These are phyloP conservation scores for Epicoccum nigrum DNA, from an alignment of 2,329 filamentous ascomycete species.

Conservation along the genomic window DNA sequence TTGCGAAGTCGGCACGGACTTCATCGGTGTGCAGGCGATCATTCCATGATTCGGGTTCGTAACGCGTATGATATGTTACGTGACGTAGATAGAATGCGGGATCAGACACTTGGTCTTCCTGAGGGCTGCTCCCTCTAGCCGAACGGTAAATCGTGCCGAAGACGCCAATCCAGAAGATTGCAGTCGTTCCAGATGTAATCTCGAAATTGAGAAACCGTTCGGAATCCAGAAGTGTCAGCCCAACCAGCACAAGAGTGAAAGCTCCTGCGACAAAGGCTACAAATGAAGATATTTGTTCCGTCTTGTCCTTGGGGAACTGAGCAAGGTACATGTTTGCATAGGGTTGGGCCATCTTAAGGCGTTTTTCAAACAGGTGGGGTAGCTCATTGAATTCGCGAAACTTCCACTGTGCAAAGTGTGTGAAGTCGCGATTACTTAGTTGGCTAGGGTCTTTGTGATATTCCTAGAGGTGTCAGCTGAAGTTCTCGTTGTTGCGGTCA, in stretches of 20 bases:
- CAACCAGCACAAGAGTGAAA: conserved; percentile 80
- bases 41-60: conserved; percentile 87
- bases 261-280: conserved; percentile 88
- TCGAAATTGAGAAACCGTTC: conserved; percentile 93
- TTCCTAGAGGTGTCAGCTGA: conserved; percentile 62
- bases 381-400: conserved; percentile 98
- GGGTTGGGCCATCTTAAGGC: conserved; percentile 92
- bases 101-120: conserved; percentile 86
- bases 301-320: conserved; percentile 96
- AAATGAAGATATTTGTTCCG: conserved; percentile 81
- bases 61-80: conserved; percentile 92
- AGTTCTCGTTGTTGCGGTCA: conserved; percentile 68
- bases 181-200: conserved; percentile 84
- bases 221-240: conserved; percentile 85
- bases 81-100: conserved; percentile 87
- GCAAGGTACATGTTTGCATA: conserved; percentile 92
- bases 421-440: conserved; percentile 88
- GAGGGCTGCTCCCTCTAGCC: conserved; percentile 81
- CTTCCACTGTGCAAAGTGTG: conserved; percentile 94
- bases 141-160: conserved; percentile 84
- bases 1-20: conserved; percentile 86
- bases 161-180: conserved; percentile 86
- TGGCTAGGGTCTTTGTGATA: conserved; percentile 92
- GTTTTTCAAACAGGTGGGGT: conserved; percentile 86
- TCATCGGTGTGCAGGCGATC: conserved; percentile 91